These are phyloP conservation scores for Chlorella ohadii DNA, from an alignment of 139 green algal genomes.

Conservation along the genomic window DNA sequence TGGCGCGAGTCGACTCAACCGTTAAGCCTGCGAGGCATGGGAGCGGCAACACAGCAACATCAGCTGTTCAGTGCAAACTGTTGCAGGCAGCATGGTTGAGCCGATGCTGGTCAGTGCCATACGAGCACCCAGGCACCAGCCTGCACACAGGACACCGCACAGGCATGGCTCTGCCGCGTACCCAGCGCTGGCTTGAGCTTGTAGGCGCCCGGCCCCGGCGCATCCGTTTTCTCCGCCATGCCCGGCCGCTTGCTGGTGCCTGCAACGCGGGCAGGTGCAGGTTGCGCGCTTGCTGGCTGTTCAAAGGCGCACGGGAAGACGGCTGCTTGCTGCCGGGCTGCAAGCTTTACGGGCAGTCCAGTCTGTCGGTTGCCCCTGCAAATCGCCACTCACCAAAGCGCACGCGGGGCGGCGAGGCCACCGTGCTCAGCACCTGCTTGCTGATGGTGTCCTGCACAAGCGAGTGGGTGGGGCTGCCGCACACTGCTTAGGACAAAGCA, in stretches of 20 bases:
- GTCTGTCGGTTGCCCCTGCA: too few relatives aligned
- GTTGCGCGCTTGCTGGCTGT: too few relatives aligned
- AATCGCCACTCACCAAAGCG: conserved; percentile 31
- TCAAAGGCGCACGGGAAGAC: too few relatives aligned
- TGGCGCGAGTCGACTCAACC: conserved; percentile 42
- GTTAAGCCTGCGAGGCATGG: conserved; percentile 25
- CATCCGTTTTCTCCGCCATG: conserved; percentile 39
- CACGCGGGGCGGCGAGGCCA: conserved; percentile 10
- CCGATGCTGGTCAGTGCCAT: too few relatives aligned
- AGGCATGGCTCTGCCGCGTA: background rate
- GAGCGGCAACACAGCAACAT: background rate
- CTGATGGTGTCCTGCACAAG: conserved; percentile 13
- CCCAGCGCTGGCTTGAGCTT: conserved; percentile 40
- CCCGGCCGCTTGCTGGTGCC: conserved; percentile 41
- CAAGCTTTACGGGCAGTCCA: too few relatives aligned
- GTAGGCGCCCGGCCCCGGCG: conserved; percentile 54
- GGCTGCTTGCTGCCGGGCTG: too few relatives aligned
- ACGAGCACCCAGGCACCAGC: background rate
- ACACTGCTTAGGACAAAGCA: too few relatives aligned
- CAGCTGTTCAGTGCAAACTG: background rate
- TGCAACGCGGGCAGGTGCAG: too few relatives aligned
- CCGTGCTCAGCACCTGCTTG: conserved; percentile 41
- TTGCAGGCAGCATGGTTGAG: too few relatives aligned
- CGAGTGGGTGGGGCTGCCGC: background rate
- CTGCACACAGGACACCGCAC: too few relatives aligned